A percentile compares a stretch with the other conserved stretches of the same genome.
Evolutionary conservation across 208 protist species (phyloP).

Genomic region (Trichomonas vaginalis): DNA sequence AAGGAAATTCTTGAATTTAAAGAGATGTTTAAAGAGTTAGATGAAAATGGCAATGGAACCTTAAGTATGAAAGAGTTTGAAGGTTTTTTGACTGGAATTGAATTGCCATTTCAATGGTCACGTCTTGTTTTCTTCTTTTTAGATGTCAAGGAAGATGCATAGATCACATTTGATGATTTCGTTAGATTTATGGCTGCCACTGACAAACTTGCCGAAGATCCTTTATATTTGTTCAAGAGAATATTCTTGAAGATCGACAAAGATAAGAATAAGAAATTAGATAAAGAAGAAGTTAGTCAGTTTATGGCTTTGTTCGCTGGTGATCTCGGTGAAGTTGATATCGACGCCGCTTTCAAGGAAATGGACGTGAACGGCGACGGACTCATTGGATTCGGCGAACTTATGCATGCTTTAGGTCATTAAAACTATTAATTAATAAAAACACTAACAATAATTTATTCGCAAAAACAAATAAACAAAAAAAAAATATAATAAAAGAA

Average conservation of each 20-base stretch:
- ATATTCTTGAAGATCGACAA: neutral
- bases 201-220: neutral
- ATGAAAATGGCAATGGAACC: neutral
- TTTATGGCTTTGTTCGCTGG: neutral
- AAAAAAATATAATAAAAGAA: neutral
- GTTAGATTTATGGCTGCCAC: neutral
- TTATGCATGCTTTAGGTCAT: neutral
- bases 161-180: neutral
- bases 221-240: neutral
- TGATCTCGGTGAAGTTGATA: neutral
- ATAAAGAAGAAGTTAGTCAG: neutral
- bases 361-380: neutral
- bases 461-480: too few relatives aligned
- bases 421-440: neutral
- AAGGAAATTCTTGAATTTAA: neutral
- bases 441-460: too few relatives aligned
- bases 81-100: neutral
- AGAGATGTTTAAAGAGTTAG: neutral
- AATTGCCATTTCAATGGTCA: neutral
- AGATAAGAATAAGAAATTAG: neutral
- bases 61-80: neutral
- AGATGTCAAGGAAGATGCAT: neutral
- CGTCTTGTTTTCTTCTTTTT: neutral
- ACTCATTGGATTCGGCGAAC: neutral
- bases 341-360: neutral